Evolutionary conservation across 768 basidiomycete species (phyloP).

Genomic region (Candolleomyces efflorescens): DNA sequence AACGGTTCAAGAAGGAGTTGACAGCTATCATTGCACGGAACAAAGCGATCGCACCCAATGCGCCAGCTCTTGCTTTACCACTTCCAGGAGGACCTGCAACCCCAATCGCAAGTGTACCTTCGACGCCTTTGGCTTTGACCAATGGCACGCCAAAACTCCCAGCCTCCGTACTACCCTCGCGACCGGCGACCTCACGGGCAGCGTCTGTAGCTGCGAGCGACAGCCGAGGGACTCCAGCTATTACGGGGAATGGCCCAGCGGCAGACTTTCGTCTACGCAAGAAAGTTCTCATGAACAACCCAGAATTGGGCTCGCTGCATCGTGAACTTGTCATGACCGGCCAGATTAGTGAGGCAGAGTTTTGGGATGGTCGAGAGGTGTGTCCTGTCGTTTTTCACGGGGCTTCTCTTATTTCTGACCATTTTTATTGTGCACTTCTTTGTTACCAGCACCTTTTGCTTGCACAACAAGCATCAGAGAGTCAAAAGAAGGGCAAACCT

Average conservation of each 20-base stretch:
- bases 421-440: constrained; percentile 13
- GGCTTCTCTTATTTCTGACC: constrained; percentile 7
- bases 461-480: constrained; percentile 70
- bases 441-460: constrained; percentile 61
- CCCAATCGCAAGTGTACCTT: constrained; percentile 24
- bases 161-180: background rate
- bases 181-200: constrained; percentile 43
- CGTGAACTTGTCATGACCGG: constrained; percentile 82
- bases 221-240: constrained; percentile 48
- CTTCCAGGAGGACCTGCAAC: constrained; percentile 4
- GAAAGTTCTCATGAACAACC: constrained; percentile 71
- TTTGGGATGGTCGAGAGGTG: constrained; percentile 97
- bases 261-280: constrained; percentile 73
- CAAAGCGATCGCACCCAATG: constrained; percentile 35
- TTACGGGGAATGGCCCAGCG: constrained; percentile 54
- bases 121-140: constrained; percentile 11
- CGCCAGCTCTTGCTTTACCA: constrained; percentile 1
- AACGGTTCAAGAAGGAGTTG: constrained; percentile 77
- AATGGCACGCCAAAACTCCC: background rate
- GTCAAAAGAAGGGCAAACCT: constrained; percentile 74
- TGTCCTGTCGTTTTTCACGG: constrained; percentile 1
- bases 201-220: constrained; percentile 52
- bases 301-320: constrained; percentile 78
- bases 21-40: constrained; percentile 76
- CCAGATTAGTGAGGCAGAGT: constrained; percentile 88